Base-by-base conservation (phyloP, 192 early-diverging fungal genomes). In the Podila verticillata region DNA sequence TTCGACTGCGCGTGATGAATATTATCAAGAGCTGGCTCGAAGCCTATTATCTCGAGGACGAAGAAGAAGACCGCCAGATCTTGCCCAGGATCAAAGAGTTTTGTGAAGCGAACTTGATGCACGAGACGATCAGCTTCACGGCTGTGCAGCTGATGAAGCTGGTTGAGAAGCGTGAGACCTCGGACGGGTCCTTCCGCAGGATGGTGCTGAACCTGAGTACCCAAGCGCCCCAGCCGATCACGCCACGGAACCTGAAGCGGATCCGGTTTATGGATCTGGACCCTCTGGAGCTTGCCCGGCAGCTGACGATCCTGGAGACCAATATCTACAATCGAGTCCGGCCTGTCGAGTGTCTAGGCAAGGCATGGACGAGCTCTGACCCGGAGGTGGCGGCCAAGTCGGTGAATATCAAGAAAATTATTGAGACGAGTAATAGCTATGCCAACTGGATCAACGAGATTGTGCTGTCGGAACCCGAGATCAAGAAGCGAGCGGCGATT, bases 1-100 rank as follows among this genome's bases (percentile, higher is more conserved):
- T 99, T 59, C 93, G 97, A 26, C 87, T 98, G 62, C 94, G 96
- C 20, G 97, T 98, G 4, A 96, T 92, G 86, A 98, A 96, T 73
- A 87, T 96, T 39, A 86, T 99, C 73, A 99, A 98, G 81, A 91
- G 84, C 31, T 99, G 98, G 98, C 82, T 99, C 13, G 98, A 99
- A 83, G 91, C 84, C 63, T 94, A 96, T 84, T 95, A 93, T 73
- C 83, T 91, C 20, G 94, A 95, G 74, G 89, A 90, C 66, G 89
- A 80, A n/a, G 24, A 7, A 6, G 89, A 90, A 44, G 95, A 96
- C 72, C 83, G 85, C 0, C 74, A 86, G 32, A 87, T 88, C 24
- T 79, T 99, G 31, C 88, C 89, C 36, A 80, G 82, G 67, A 88
- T 98, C 49, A 87, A 89, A 35, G 82, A 90, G 32, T 96, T 99